Percentiles rank a stretch among this genome's conserved stretches.
phyloP scores from a whole-genome alignment of 805 yeast genomes.

The Debaryomyces maramus region DNA sequence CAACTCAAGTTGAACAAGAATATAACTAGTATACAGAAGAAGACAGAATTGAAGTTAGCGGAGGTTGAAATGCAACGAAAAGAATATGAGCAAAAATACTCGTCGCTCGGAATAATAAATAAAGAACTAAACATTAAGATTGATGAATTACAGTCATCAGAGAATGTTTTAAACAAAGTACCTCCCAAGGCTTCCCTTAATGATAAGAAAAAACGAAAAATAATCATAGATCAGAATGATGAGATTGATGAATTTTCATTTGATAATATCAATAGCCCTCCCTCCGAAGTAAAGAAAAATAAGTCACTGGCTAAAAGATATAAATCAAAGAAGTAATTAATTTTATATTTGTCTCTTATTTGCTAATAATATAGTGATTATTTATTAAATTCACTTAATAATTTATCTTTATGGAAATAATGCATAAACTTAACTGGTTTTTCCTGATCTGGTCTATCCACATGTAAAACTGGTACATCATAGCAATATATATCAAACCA shows the following conservation, averaged over 20 bases:
- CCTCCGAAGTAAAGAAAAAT: neutral
- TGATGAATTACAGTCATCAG: neutral
- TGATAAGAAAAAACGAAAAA: constrained; percentile 1
- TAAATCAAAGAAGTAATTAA: neutral
- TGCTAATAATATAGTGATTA: neutral
- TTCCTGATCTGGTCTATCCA: constrained; percentile 48
- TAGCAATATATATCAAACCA: constrained; percentile 76
- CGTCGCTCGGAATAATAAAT: neutral
- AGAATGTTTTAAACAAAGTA: neutral
- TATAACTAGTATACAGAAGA: neutral
- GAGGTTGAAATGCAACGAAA: neutral
- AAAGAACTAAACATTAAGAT: neutral
- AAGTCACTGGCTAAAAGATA: neutral
- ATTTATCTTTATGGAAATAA: constrained; percentile 54
- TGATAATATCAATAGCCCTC: constrained; percentile 2
- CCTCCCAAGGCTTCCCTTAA: neutral
- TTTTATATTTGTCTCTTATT: neutral
- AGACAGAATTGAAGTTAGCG: neutral
- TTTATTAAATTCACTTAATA: constrained; percentile 48
- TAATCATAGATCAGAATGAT: neutral
- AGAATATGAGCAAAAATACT: neutral
- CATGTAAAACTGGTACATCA: constrained; percentile 77
- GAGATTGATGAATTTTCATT: constrained; percentile 2
- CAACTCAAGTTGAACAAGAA: neutral
- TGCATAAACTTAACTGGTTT: constrained; percentile 68